A percentile compares a stretch with the other conserved stretches of the same genome.
Evolutionary conservation across 108 stramenopile genomes (phyloP).

Genomic region (Thalassiosira profunda): DNA sequence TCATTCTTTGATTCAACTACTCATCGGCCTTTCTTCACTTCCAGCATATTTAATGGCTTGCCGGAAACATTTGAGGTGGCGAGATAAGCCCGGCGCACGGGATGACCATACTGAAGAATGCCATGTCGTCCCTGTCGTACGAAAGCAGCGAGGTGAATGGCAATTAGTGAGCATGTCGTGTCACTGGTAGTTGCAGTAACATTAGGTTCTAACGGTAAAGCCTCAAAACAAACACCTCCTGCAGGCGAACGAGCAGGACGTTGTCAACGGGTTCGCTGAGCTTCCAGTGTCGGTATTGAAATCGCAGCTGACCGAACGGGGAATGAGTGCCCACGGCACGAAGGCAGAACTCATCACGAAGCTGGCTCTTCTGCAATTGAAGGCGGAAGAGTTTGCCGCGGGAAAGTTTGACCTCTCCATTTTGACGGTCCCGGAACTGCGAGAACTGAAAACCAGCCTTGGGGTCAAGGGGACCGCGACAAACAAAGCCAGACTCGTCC

Average conservation of each 20-base stretch:
- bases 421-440: conserved; percentile 37
- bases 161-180: not conserved
- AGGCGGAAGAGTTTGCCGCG: conserved; percentile 37
- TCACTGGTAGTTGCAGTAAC: not conserved
- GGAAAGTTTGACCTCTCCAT: conserved; percentile 41
- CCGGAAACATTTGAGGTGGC: conserved; percentile 94
- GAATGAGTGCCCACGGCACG: conserved; percentile 42
- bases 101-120: conserved; percentile 86
- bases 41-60: conserved; percentile 90
- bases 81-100: conserved; percentile 90
- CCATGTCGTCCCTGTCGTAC: conserved; percentile 50
- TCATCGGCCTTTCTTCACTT: not conserved
- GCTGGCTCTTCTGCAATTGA: conserved; percentile 54
- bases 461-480: conserved; percentile 32
- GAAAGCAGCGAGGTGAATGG: conserved; percentile 13
- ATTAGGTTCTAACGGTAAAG: conserved; percentile 1
- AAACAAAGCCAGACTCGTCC: conserved; percentile 8
- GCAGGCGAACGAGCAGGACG: conserved; percentile 36
- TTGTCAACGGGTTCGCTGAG: conserved; percentile 48
- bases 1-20: not conserved
- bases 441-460: conserved; percentile 42
- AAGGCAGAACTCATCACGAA: conserved; percentile 63
- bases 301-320: conserved; percentile 18
- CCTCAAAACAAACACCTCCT: not conserved
- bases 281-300: conserved; percentile 36